Evolutionary conservation across 148 eudicot species (phyloP), one percentile per base, ranked within the genome.

Genomic region (Vaccinium corymbosum): DNA sequence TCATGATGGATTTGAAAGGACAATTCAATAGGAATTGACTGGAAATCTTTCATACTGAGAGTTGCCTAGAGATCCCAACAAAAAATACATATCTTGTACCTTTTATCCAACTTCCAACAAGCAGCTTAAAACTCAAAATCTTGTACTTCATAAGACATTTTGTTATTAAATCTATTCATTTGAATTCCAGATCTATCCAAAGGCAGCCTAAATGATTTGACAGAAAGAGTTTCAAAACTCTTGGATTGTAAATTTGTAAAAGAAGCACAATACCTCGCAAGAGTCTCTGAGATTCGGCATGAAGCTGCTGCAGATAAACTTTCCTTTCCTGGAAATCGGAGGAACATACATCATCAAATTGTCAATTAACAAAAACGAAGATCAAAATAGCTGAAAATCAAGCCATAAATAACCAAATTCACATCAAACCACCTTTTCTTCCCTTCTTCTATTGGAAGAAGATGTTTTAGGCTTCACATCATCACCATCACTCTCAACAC

Each of bases 271-370:
- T 57, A 93, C 95, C 95, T 87, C 95, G 87, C 82, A 93, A 83
- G 12, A 90, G 84, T 70, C 91, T 89, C 88, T 93, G 95, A 79
- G 91, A 89, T 72, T 93, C 94, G 20, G 86, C 90, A 83, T 91
- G 93, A 84, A 93, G 93, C 68, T 91, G 89, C 80, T 90, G 73
- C 82, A 88, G 83, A 71, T 89, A 82, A 79, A 78, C 82, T 78
- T 81, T 86, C 38, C 90, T 90, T 62, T 90, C 93, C 95, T 93
- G 85, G 1, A 85, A 86, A 72, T 57, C 57, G 64, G 19, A 27
- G 35, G 46, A 57, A 57, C 27, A 59, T 2, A 79, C 22, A 22
- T 82, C 32, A 70, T 46, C 13, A 48, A 51, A 16, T 5, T 4
- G n/a, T 8, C 49, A 55, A 7, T 10, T 13, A 72, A 20, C 1